Evolutionary conservation across 352 stramenopile species (phyloP).

Genomic region (Phytophthora multivora): DNA sequence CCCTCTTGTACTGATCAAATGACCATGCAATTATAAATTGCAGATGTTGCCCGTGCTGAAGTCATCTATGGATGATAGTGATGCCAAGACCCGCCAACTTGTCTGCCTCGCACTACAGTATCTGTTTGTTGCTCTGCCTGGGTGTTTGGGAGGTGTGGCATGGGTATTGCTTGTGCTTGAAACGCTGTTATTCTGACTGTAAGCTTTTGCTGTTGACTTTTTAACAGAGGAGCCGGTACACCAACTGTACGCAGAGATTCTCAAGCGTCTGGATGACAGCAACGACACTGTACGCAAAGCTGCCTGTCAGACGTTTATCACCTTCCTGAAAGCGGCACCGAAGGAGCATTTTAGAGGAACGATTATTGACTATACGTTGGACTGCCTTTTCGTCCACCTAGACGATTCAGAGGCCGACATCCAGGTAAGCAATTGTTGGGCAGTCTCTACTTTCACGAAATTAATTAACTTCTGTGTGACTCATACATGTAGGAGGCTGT

Average conservation of each 20-base stretch:
- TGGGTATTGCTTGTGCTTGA: neutral
- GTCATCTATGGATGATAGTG: slow-evolving; percentile 86
- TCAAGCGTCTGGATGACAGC: slow-evolving; percentile 93
- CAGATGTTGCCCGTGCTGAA: slow-evolving; percentile 90
- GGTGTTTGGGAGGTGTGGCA: slow-evolving; percentile 66
- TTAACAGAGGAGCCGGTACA: slow-evolving; percentile 86
- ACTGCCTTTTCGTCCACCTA: slow-evolving; percentile 92
- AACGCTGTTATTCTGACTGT: slow-evolving; percentile 3
- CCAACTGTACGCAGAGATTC: slow-evolving; percentile 91
- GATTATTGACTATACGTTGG: slow-evolving; percentile 90
- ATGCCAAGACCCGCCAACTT: slow-evolving; percentile 89
- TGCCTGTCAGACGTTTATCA: slow-evolving; percentile 87
- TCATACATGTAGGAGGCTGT: slow-evolving; percentile 69
- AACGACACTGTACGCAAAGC: slow-evolving; percentile 90
- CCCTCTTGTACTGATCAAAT: slow-evolving; percentile 1
- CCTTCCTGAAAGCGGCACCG: slow-evolving; percentile 84
- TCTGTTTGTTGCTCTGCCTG: slow-evolving; percentile 81
- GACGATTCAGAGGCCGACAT: slow-evolving; percentile 90
- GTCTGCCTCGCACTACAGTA: slow-evolving; percentile 90
- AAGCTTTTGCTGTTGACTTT: slow-evolving; percentile 7
- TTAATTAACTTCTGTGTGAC: slow-evolving; percentile 8
- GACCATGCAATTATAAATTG: slow-evolving; percentile 1
- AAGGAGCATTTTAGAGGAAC: slow-evolving; percentile 88
- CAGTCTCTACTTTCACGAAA: neutral
- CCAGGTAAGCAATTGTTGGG: slow-evolving; percentile 48